Evolutionary conservation across 331 rosid species (phyloP).

Genomic region (Cydonia oblonga): DNA sequence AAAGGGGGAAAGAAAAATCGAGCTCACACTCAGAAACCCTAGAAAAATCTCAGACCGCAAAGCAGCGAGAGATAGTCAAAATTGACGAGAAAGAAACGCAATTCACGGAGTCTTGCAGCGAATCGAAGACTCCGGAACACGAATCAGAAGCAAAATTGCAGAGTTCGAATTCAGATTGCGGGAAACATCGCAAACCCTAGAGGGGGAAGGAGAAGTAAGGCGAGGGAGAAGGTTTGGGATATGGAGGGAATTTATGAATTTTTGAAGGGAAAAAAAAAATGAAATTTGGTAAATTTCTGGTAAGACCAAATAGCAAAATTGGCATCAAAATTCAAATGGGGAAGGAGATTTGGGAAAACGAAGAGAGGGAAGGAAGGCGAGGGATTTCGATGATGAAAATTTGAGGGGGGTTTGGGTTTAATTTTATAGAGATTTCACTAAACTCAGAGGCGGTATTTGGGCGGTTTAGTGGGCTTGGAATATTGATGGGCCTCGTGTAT

Average conservation of each 20-base stretch:
- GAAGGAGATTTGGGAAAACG: neutral
- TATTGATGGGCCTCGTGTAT: too few species aligned
- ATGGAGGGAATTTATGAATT: conserved; percentile 5
- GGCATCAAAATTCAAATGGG: conserved; percentile 7
- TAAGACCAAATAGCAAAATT: conserved; percentile 6
- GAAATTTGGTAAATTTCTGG: conserved; percentile 10
- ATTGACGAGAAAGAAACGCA: neutral
- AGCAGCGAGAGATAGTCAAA: neutral
- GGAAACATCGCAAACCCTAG: neutral
- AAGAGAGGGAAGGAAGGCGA: neutral
- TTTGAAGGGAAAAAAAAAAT: neutral
- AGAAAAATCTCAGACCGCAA: neutral
- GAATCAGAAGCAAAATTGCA: neutral
- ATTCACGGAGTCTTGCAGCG: neutral
- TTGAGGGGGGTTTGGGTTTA: neutral
- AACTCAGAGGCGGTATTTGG: neutral
- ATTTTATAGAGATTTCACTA: conserved; percentile 22
- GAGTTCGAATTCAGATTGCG: neutral
- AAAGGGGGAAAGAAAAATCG: neutral
- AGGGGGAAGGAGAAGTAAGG: neutral
- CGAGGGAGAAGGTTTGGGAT: neutral
- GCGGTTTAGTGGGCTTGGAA: neutral
- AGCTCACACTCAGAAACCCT: neutral
- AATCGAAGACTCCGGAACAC: neutral
- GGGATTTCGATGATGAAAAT: neutral